phyloP scores from a whole-genome alignment of 257 asterid genomes.

The Solanum pimpinellifolium region DNA sequence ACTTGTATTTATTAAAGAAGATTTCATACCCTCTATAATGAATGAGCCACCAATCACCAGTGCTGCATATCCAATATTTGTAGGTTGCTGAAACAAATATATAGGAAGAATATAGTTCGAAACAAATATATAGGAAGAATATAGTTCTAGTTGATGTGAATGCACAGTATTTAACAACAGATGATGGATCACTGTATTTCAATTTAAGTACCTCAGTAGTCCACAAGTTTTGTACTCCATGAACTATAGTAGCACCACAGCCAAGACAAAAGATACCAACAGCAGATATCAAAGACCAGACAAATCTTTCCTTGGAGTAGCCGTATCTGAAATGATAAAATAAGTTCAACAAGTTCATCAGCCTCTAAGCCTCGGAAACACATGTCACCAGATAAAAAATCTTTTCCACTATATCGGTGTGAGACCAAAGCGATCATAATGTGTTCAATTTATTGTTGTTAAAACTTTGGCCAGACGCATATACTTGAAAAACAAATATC shows the following conservation, averaged over 20 bases:
- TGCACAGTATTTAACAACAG: background rate
- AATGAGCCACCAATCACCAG: conserved; percentile 94
- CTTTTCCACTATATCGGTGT: background rate
- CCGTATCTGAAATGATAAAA: conserved; percentile 57
- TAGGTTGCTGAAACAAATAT: conserved; percentile 56
- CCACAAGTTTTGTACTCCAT: conserved; percentile 93
- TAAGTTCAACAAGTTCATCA: conserved; percentile 6
- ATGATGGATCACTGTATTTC: background rate
- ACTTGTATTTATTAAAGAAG: background rate
- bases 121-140: background rate
- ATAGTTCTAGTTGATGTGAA: background rate
- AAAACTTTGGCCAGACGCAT: background rate
- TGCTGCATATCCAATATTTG: conserved; percentile 87
- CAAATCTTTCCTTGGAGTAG: conserved; percentile 94
- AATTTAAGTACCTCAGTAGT: conserved; percentile 51
- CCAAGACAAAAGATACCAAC: conserved; percentile 99
- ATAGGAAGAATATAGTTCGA: conserved; percentile 1
- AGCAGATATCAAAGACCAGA: conserved; percentile 97
- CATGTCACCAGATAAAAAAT: background rate
- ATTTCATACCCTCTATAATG: conserved; percentile 65
- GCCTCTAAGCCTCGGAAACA: background rate
- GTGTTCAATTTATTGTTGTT: background rate
- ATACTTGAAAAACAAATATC: background rate
- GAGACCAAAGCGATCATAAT: background rate
- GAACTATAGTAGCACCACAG: conserved; percentile 90